A percentile compares a stretch with the other conserved stretches of the same genome.
phyloP scores from a whole-genome alignment of 73 alveolate genomes.

The Tetrahymena elliotti region DNA sequence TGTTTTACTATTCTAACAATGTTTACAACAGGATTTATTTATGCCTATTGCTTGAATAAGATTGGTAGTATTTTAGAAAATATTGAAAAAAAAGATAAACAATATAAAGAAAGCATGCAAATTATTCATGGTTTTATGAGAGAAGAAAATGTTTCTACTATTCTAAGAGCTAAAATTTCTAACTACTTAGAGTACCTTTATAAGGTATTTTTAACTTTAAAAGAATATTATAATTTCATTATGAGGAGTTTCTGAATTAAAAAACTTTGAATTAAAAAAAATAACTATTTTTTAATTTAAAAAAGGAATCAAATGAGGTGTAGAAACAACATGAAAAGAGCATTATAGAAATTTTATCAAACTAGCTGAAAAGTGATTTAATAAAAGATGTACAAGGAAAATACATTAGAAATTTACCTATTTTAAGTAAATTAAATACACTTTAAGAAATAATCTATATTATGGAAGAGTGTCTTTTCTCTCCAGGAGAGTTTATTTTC shows the following conservation, averaged over 20 bases:
- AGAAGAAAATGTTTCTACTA: background rate
- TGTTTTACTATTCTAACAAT: conserved; percentile 59
- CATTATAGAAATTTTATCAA: background rate
- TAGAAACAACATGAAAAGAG: background rate
- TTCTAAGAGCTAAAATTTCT: background rate
- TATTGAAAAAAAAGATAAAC: background rate
- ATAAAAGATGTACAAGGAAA: background rate
- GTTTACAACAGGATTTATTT: conserved; percentile 44
- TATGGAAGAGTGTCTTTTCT: background rate
- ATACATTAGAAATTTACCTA: background rate
- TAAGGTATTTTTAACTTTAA: background rate
- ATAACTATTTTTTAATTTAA: background rate
- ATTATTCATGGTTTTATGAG: background rate
- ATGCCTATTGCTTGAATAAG: conserved; percentile 25
- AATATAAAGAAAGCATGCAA: background rate
- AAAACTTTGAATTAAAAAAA: background rate
- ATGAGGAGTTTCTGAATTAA: no score
- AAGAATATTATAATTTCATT: no score
- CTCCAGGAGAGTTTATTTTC: background rate
- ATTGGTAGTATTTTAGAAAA: conserved; percentile 30
- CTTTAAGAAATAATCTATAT: background rate
- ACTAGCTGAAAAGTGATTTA: background rate
- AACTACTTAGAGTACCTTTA: background rate
- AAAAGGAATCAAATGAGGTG: background rate
- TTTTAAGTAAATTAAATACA: background rate